These are phyloP conservation scores for Limnanthes douglasii DNA, from an alignment of 345 rosid genomes.

Conservation along the genomic window DNA sequence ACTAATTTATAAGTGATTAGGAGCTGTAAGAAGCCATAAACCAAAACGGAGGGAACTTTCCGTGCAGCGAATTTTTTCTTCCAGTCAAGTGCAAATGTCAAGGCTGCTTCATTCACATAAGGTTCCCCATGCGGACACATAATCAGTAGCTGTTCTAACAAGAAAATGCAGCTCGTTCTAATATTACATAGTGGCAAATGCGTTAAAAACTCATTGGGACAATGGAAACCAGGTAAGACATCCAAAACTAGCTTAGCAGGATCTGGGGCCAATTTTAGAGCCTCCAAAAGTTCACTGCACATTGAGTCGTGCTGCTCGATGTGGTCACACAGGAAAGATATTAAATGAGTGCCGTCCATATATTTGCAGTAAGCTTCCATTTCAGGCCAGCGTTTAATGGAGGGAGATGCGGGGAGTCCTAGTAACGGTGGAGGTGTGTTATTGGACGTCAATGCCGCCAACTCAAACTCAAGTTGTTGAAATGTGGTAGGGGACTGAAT, in stretches of 20 bases:
- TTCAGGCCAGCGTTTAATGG: background rate
- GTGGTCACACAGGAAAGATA: conserved; percentile 1
- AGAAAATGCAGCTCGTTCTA: background rate
- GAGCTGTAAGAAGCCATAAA: conserved; percentile 14
- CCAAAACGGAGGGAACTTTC: background rate
- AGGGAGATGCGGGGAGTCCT: background rate
- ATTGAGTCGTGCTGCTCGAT: conserved; percentile 9
- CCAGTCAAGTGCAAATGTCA: conserved; percentile 19
- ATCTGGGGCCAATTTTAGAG: conserved; percentile 10
- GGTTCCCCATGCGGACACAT: background rate
- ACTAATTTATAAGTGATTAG: conserved; percentile 14
- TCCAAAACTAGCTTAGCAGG: conserved; percentile 17
- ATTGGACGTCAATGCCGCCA: background rate
- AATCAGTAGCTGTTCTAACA: background rate
- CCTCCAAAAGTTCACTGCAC: conserved; percentile 4
- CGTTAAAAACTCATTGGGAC: background rate
- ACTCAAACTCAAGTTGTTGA: background rate
- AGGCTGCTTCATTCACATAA: conserved; percentile 4
- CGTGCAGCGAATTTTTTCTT: conserved; percentile 9
- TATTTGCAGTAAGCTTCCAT: background rate
- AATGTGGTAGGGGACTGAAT: too few relatives aligned
- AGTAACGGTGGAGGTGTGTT: background rate
- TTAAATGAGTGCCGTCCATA: background rate
- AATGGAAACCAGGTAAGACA: conserved; percentile 8
- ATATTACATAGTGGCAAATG: background rate